Evolutionary conservation across 495 filamentous ascomycete genomes (phyloP).

Genomic region (Lepraria neglecta): DNA sequence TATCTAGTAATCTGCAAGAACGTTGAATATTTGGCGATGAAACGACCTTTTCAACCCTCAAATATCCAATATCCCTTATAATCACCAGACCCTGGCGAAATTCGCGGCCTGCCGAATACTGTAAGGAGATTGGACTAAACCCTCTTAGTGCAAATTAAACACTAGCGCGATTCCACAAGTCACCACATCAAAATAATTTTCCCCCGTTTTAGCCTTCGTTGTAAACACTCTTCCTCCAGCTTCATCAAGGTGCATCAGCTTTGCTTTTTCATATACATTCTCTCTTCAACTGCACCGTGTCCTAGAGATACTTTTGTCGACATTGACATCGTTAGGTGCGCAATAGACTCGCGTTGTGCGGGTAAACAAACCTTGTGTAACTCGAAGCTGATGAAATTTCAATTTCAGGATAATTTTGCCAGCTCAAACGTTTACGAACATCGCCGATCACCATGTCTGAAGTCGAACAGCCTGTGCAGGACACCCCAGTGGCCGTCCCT

Average conservation of each 20-base stretch:
- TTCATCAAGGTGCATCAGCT: conserved; percentile 24
- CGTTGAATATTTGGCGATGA: not conserved
- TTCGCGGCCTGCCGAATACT: conserved; percentile 10
- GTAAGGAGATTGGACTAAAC: conserved; percentile 13
- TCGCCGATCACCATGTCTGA: conserved; percentile 43
- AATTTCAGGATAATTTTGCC: not conserved
- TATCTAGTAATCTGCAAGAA: conserved; percentile 6
- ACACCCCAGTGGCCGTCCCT: conserved; percentile 41
- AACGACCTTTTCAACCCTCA: too few species aligned
- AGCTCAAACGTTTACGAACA: not conserved
- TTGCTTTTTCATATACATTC: conserved; percentile 22
- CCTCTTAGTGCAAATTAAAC: conserved; percentile 12
- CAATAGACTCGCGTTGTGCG: too few species aligned
- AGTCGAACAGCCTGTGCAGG: conserved; percentile 44
- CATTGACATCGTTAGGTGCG: not conserved
- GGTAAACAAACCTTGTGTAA: conserved; percentile 7
- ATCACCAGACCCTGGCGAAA: not conserved
- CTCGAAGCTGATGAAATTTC: not conserved
- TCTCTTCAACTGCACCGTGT: conserved; percentile 9
- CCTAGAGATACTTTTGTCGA: conserved; percentile 11
- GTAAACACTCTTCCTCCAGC: not conserved
- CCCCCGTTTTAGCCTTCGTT: conserved; percentile 26
- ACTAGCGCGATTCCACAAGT: conserved; percentile 1
- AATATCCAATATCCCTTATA: too few species aligned
- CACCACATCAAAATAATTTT: conserved; percentile 19